Percentiles rank a stretch among this genome's conserved stretches.
Conservation (phyloP, 306 rosid species). For the Prunus persica region DNA sequence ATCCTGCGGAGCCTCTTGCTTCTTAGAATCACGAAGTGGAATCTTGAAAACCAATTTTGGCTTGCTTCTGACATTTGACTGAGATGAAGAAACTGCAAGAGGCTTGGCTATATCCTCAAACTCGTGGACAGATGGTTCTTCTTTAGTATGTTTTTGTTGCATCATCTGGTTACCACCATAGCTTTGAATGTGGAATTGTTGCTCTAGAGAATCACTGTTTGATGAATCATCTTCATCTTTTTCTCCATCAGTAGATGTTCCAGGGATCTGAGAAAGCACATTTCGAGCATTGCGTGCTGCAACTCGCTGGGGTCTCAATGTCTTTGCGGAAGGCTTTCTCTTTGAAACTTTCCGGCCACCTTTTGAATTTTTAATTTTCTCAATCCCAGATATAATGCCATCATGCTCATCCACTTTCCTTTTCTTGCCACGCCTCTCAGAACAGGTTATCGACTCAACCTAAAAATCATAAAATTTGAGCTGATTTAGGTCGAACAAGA, state of each 20-base stretch:
- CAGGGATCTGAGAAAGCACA: slow-evolving; percentile 55
- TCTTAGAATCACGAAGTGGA: slow-evolving; percentile 59
- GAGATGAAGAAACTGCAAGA: slow-evolving; percentile 43
- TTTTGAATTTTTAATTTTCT: slow-evolving; percentile 50
- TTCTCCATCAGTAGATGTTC: slow-evolving; percentile 63
- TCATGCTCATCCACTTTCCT: slow-evolving; percentile 63
- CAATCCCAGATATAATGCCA: slow-evolving; percentile 43
- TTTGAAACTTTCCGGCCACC: slow-evolving; percentile 38
- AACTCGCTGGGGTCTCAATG: slow-evolving; percentile 58
- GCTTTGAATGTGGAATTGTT: slow-evolving; percentile 39
- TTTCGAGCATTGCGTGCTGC: slow-evolving; percentile 79
- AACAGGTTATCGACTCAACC: slow-evolving; percentile 47
- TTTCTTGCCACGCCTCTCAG: slow-evolving; percentile 75
- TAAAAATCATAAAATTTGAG: slow-evolving; percentile 35
- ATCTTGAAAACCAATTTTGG: slow-evolving; percentile 58
- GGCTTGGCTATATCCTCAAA: slow-evolving; percentile 31
- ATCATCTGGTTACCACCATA: slow-evolving; percentile 33
- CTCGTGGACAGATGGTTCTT: slow-evolving; percentile 32
- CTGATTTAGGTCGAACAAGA: slow-evolving; percentile 20
- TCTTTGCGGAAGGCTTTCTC: slow-evolving; percentile 55
- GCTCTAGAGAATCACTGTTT: slow-evolving; percentile 37
- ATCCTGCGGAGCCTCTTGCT: slow-evolving; percentile 44
- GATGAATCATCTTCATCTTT: slow-evolving; percentile 56
- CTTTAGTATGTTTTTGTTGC: slow-evolving; percentile 23
- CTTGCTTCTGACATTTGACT: slow-evolving; percentile 37